These are phyloP conservation scores for Cornus kousa DNA, from an alignment of 148 eudicot species.

Conservation along the genomic window DNA sequence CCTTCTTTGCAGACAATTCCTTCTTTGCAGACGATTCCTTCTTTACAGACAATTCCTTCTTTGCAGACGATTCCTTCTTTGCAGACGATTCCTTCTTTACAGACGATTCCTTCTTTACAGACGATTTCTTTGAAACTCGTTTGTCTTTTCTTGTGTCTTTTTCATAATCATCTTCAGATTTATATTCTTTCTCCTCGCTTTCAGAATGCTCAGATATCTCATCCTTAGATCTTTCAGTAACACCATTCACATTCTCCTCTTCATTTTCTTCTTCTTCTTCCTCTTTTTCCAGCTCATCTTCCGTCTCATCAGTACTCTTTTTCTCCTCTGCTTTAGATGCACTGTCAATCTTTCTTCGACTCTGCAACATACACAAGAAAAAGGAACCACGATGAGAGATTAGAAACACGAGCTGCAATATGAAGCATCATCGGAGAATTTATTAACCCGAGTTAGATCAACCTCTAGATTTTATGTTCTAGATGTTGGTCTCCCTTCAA, in stretches of 20 bases:
- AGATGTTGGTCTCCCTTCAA: no score
- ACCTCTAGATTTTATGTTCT: no score
- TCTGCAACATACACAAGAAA: conserved; percentile 33
- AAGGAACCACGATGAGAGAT: background rate
- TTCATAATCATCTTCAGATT: conserved; percentile 47
- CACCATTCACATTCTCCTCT: conserved; percentile 54
- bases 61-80: conserved; percentile 36
- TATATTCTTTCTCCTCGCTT: conserved; percentile 34
- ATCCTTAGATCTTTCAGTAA: conserved; percentile 45
- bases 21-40: conserved; percentile 28
- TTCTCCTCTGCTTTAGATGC: conserved; percentile 41
- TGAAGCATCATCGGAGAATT: background rate
- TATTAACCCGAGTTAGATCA: no score
- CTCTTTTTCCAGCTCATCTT: conserved; percentile 45
- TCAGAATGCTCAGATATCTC: conserved; percentile 54
- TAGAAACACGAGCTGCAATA: background rate
- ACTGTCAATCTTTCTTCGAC: conserved; percentile 33
- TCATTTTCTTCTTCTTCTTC: conserved; percentile 33
- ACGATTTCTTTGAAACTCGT: conserved; percentile 42
- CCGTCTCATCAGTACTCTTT: conserved; percentile 44
- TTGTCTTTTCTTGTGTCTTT: conserved; percentile 44
- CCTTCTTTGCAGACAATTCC: conserved; percentile 30
- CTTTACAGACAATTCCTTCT: conserved; percentile 40
- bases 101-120: conserved; percentile 30
- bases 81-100: conserved; percentile 42